These are phyloP conservation scores for Citrus mangshanensis DNA, from an alignment of 345 rosid species.

Conservation along the genomic window DNA sequence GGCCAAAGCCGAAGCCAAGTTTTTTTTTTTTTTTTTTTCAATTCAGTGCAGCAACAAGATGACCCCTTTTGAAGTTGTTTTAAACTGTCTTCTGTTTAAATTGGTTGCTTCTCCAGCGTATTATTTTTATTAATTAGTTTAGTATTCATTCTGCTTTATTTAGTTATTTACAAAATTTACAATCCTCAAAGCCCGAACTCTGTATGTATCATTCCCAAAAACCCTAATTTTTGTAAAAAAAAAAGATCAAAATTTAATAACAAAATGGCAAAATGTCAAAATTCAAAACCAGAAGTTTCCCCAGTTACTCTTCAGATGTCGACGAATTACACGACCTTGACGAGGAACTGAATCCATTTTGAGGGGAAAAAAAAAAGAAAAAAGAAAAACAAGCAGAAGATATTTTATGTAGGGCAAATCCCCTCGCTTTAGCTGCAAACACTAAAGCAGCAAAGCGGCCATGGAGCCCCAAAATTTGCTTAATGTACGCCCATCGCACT, in stretches of 20 bases:
- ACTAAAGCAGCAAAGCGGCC: slow-evolving; percentile 49
- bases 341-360: not conserved
- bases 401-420: slow-evolving; percentile 32
- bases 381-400: not conserved
- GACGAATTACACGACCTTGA: not conserved
- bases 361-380: not conserved
- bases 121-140: not conserved
- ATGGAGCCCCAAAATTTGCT: slow-evolving; percentile 26
- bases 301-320: not conserved
- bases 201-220: not conserved
- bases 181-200: too few species aligned
- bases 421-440: slow-evolving; percentile 35
- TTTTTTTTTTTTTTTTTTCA: not conserved
- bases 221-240: not conserved
- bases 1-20: too few species aligned
- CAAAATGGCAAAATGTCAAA: not conserved
- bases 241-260: not conserved
- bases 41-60: not conserved
- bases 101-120: not conserved
- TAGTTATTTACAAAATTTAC: too few species aligned
- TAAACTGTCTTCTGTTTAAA: too few species aligned
- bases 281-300: not conserved
- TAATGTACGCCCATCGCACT: slow-evolving; percentile 52
- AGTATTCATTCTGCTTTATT: too few species aligned
- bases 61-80: not conserved